Percentiles rank a stretch among this genome's conserved stretches.
Conservation (phyloP, 2,329 filamentous ascomycete species). For the Esteya vermicola region DNA sequence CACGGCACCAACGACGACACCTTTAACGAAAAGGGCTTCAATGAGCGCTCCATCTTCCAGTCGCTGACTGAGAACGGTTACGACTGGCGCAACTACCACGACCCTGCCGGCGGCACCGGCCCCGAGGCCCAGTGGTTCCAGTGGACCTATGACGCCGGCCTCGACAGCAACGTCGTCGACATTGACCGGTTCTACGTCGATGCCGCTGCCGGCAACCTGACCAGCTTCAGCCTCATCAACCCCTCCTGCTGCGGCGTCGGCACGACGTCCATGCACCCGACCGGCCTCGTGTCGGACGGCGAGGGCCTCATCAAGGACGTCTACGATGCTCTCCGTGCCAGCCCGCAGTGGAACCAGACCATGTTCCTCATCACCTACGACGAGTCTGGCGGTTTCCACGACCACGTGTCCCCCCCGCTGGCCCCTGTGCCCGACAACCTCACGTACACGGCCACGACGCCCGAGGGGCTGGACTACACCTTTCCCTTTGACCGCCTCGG, state of each 20-base stretch:
- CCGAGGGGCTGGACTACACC: conserved; percentile 20
- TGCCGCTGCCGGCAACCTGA: conserved; percentile 26
- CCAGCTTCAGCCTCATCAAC: conserved; percentile 32
- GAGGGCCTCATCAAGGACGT: conserved; percentile 29
- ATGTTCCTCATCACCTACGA: conserved; percentile 32
- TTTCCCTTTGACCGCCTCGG: conserved; percentile 26
- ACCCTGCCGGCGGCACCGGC: conserved; percentile 18
- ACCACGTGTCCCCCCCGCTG: conserved; percentile 28
- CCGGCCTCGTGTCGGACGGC: conserved; percentile 26
- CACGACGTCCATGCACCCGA: conserved; percentile 28
- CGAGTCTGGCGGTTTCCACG: conserved; percentile 31
- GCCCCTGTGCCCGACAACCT: conserved; percentile 23
- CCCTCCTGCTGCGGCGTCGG: conserved; percentile 31
- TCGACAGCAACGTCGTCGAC: conserved; percentile 15
- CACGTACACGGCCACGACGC: conserved; percentile 20
- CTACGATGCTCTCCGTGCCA: conserved; percentile 26
- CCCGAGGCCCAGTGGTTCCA: conserved; percentile 28
- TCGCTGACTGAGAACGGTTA: conserved; percentile 23
- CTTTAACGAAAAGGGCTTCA: conserved; percentile 14
- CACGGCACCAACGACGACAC: conserved; percentile 16
- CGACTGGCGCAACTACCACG: conserved; percentile 30
- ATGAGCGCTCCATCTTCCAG: conserved; percentile 24
- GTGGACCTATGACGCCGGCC: conserved; percentile 22
- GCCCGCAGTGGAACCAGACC: conserved; percentile 30
- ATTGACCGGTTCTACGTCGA: conserved; percentile 28